Evolutionary conservation across 108 stramenopile genomes (phyloP).

Genomic region (Nitzschia inconspicua): DNA sequence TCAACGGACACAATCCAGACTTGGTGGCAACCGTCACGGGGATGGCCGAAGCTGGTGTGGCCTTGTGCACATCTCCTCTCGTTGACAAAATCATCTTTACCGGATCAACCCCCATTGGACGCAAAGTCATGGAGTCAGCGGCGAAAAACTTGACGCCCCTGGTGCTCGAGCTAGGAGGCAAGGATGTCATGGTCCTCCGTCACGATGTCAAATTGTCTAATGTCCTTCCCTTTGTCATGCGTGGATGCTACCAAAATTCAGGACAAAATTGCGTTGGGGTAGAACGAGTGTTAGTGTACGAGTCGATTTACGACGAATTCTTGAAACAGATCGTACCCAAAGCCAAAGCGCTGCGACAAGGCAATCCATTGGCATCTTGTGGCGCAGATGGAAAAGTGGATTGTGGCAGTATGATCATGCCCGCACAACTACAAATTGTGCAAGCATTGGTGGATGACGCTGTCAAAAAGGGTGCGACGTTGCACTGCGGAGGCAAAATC

Average conservation of each 20-base stretch:
- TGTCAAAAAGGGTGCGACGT: conserved; percentile 89
- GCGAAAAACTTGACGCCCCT: conserved; percentile 91
- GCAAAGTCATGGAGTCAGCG: conserved; percentile 89
- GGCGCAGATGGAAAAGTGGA: conserved; percentile 71
- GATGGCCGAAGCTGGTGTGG: conserved; percentile 90
- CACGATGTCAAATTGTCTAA: conserved; percentile 84
- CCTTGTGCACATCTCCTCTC: conserved; percentile 79
- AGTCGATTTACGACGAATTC: conserved; percentile 76
- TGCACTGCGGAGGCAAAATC: conserved; percentile 90
- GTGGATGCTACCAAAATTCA: conserved; percentile 96
- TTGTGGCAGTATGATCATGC: conserved; percentile 94
- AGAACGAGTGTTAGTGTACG: conserved; percentile 96
- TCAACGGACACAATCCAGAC: conserved; percentile 88
- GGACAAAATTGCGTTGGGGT: conserved; percentile 99
- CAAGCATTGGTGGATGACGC: conserved; percentile 96
- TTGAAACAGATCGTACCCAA: conserved; percentile 45
- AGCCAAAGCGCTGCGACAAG: conserved; percentile 77
- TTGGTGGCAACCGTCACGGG: conserved; percentile 92
- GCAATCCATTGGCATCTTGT: conserved; percentile 60
- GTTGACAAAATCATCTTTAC: conserved; percentile 99
- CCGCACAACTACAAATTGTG: conserved; percentile 73
- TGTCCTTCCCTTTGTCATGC: conserved; percentile 88
- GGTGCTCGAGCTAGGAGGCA: conserved; percentile 97
- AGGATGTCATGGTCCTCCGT: conserved; percentile 97
- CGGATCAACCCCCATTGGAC: conserved; percentile 92